Percentiles rank a stretch among this genome's conserved stretches.
These are phyloP conservation scores for Paraphaeosphaeria sporulosa DNA, from an alignment of 2,329 filamentous ascomycete genomes.

Conservation along the genomic window DNA sequence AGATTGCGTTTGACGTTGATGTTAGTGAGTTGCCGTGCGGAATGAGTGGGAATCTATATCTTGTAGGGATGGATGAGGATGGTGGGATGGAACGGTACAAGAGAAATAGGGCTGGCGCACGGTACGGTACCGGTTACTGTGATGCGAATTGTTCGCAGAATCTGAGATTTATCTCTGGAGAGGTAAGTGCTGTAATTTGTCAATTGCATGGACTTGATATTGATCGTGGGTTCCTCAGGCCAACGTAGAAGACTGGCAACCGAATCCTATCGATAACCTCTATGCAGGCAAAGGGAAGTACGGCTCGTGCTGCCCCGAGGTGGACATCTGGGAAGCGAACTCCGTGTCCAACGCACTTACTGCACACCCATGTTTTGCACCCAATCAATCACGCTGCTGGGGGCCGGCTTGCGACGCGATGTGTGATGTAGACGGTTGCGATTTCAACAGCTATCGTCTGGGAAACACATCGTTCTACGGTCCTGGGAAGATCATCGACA, in stretches of 20 bases:
- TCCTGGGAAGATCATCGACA: slow-evolving; percentile 53
- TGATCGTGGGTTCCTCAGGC: background rate
- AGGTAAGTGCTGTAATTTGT: background rate
- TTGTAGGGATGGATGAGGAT: slow-evolving; percentile 62
- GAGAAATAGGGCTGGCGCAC: slow-evolving; percentile 49
- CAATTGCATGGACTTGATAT: background rate
- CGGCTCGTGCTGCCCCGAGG: slow-evolving; percentile 69
- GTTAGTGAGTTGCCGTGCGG: slow-evolving; percentile 69
- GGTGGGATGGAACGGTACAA: slow-evolving; percentile 48
- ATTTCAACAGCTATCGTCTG: slow-evolving; percentile 58
- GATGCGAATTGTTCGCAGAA: background rate
- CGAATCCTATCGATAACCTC: background rate
- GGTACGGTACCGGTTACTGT: slow-evolving; percentile 59
- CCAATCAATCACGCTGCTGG: too few species aligned
- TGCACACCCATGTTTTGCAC: slow-evolving; percentile 65
- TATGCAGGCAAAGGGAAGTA: slow-evolving; percentile 27
- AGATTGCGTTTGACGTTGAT: slow-evolving; percentile 41
- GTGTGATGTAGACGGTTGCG: slow-evolving; percentile 19
- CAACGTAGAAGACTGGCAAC: background rate
- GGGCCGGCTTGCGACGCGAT: too few species aligned
- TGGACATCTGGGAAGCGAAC: slow-evolving; percentile 74
- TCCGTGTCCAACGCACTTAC: slow-evolving; percentile 66
- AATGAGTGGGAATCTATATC: slow-evolving; percentile 62
- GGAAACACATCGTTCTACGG: slow-evolving; percentile 69
- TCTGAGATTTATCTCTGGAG: background rate